Evolutionary conservation across 106 monocot species (phyloP), one percentile per base, ranked within the genome.

Genomic region (Dioscorea alata): DNA sequence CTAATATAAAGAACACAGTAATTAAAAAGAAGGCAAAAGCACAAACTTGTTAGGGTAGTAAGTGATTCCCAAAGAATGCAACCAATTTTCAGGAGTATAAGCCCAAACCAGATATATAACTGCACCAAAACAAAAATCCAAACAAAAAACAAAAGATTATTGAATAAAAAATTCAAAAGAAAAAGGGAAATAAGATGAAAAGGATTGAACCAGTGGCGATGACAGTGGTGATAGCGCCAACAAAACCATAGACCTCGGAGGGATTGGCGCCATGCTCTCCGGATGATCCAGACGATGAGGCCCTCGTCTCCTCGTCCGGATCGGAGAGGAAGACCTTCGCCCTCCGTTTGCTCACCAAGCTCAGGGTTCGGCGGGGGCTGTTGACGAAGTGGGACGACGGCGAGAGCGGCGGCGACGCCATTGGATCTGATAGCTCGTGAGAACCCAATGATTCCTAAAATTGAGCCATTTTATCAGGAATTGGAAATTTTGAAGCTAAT

Each of bases 221-320:
- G 65, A 88, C 81, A 53, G 93, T 88, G 60, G 93, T 87, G 80
- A 99, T 99, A 54, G 90, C 87, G 10, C 99, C 99, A 42, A 99
- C 99, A 60, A 99, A 93, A 13, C 99, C 99, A 63, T 99, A 93
- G n/a, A 99, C 93, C 77, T 99, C 99, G 8, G 90, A 78, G 51
- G 90, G 87, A 74, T 99, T 99, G 10, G 93, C 80, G 10, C 99
- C 93, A 15, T 74, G 81, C 13, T 74, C 75, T 34, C n/a, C 71
- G 20, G 77, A 59, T 15, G 73, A 75, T 13, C 48, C 56, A 0
- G 66, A 35, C 0, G 59, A 23, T 4, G 53, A 24, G 61, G 64
- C 21, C 49, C 32, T 9, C 21, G 23, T 54, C 63, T 67, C 69
- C 69, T 76, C 74, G 8, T 31, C 70, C 15, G 63, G 34, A 57